phyloP scores from a whole-genome alignment of 805 yeast genomes.

The Candida wancherniae region DNA sequence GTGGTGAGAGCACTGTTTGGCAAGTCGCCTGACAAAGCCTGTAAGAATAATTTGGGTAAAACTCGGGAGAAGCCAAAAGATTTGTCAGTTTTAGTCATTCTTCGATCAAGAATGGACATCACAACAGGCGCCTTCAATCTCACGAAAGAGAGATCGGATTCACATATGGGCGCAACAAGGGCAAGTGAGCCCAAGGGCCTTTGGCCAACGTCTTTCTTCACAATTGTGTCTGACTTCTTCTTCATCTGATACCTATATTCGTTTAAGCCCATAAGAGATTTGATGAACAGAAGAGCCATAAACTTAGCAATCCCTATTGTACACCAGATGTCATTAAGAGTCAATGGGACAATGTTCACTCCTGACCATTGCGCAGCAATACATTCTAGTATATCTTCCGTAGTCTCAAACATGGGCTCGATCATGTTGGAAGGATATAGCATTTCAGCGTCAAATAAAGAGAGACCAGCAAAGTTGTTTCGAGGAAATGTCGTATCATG shows the following conservation, averaged over 20 bases:
- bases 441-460: conserved; percentile 54
- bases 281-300: conserved; percentile 72
- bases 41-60: conserved; percentile 83
- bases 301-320: conserved; percentile 78
- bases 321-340: conserved; percentile 82
- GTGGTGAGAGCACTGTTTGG: conserved; percentile 74
- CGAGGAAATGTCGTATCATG: conserved; percentile 18
- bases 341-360: conserved; percentile 77
- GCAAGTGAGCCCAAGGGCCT: conserved; percentile 77
- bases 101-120: conserved; percentile 72
- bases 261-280: conserved; percentile 73
- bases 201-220: conserved; percentile 70
- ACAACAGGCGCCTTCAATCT: conserved; percentile 82
- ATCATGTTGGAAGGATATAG: conserved; percentile 69
- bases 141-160: conserved; percentile 62
- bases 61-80: conserved; percentile 90
- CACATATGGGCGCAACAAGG: conserved; percentile 58
- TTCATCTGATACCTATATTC: conserved; percentile 73
- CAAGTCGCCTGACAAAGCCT: conserved; percentile 93
- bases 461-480: conserved; percentile 69
- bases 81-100: conserved; percentile 95
- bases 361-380: conserved; percentile 92
- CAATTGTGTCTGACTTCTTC: conserved; percentile 57
- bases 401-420: conserved; percentile 70
- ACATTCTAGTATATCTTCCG: conserved; percentile 64